phyloP scores from a whole-genome alignment of 208 protist species.

The Leishmania tropica region DNA sequence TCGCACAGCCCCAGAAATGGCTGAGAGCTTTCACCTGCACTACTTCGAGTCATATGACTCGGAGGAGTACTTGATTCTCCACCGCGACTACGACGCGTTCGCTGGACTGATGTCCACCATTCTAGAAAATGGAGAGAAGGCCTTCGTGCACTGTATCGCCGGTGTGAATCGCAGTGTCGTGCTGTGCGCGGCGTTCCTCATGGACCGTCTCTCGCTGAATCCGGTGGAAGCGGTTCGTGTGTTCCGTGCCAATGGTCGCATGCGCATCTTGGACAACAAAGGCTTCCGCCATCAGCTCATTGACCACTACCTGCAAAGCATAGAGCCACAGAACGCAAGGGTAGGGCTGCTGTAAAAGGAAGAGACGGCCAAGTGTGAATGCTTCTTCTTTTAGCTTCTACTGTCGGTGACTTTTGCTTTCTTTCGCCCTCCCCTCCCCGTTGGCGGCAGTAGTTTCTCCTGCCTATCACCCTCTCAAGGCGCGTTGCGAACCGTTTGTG shows the following conservation, averaged over 20 bases:
- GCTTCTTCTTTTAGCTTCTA: neutral
- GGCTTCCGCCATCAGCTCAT: conserved; percentile 85
- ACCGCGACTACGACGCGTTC: conserved; percentile 76
- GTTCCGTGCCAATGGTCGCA: conserved; percentile 58
- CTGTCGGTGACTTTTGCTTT: neutral
- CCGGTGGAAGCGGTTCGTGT: conserved; percentile 60
- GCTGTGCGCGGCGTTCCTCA: conserved; percentile 82
- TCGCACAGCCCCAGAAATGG: conserved; percentile 33
- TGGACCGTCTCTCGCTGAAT: conserved; percentile 53
- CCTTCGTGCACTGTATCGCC: conserved; percentile 89
- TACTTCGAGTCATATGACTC: conserved; percentile 54
- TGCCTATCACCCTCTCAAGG: neutral
- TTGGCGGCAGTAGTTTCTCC: neutral
- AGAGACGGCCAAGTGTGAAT: neutral
- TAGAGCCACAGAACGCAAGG: conserved; percentile 15
- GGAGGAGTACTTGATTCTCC: conserved; percentile 82
- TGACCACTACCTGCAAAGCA: conserved; percentile 75
- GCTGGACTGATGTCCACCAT: conserved; percentile 48
- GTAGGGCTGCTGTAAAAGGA: conserved; percentile 7
- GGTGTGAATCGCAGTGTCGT: conserved; percentile 88
- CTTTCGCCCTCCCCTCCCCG: neutral
- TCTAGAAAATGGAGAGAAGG: conserved; percentile 43
- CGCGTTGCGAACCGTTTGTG: neutral
- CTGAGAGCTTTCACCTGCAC: conserved; percentile 46
- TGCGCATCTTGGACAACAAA: conserved; percentile 76